Conservation (phyloP, 345 rosid species). For the Acer yangbiense region DNA sequence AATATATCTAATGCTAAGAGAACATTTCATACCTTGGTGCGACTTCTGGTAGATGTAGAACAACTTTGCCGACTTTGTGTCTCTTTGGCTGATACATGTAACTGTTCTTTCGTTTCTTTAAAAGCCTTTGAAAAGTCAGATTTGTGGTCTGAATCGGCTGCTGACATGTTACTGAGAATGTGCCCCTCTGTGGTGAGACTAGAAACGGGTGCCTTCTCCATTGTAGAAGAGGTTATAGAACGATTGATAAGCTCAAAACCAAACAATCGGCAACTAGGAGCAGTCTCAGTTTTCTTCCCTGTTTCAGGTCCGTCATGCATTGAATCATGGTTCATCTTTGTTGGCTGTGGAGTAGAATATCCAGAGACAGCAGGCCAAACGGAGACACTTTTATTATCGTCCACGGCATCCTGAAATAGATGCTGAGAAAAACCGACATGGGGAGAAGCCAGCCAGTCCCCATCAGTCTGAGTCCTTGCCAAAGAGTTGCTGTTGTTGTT, state of each 20-base stretch:
- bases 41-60: conserved; percentile 58
- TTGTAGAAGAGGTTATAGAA: conserved; percentile 26
- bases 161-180: conserved; percentile 23
- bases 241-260: conserved; percentile 72
- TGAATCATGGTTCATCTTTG: conserved; percentile 40
- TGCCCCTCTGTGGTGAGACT: conserved; percentile 40
- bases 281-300: conserved; percentile 54
- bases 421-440: conserved; percentile 46
- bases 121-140: conserved; percentile 49
- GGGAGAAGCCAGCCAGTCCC: conserved; percentile 55
- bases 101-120: conserved; percentile 59
- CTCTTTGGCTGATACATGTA: conserved; percentile 57
- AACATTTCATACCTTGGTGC: conserved; percentile 60
- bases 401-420: conserved; percentile 46
- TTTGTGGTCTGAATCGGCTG: conserved; percentile 54
- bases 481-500: conserved; percentile 37
- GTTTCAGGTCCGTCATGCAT: conserved; percentile 39
- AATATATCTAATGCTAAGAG: neutral
- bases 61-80: conserved; percentile 58
- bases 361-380: conserved; percentile 50
- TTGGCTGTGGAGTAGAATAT: conserved; percentile 36
- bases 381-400: conserved; percentile 52
- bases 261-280: conserved; percentile 60
- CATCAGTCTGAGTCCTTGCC: conserved; percentile 46
- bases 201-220: conserved; percentile 42